Base-by-base conservation (phyloP, 371 early-diverging fungal genomes). In the Blastocladiella emersonii region DNA sequence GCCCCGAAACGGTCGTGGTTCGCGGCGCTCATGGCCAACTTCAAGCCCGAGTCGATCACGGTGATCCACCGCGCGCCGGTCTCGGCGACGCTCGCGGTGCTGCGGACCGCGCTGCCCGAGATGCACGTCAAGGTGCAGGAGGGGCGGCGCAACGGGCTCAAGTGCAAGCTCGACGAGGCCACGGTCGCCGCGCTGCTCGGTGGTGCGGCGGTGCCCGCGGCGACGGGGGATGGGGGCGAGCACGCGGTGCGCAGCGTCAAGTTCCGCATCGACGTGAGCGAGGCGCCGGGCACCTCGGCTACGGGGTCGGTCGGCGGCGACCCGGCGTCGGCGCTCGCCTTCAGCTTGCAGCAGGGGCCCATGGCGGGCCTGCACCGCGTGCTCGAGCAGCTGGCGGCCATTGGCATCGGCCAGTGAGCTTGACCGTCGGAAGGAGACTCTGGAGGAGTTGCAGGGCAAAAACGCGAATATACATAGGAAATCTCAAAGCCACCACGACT, bases 151-250 rank as follows among this genome's bases (percentile, higher is more conserved):
- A 68, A 67, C 43, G 75, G 74, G 1, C 53, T 74, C 66, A 78
- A 77, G 51, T 80, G 81, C 68, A 75, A 78, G 43, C 72, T 64
- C 57, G 77, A 79, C 57, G 75, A 30, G 2, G 30, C 53, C 34
- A 30, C 32, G 32, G 30, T 8, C 32, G 53, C 27, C 8, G 12
- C 30, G 53, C 30, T 12, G 3, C 13, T 19, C 3, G 23, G 53
- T 0, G 32, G 53, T 13, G 15, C 53, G 53, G 12, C 3, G 12
- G 45, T 3, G 45, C 19, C 45, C 3, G 45, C 45, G 3, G 8
- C 12, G 17, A 44, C 23, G 10, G 19, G 3, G 45, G 45, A 21
- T 44, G 12, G 45, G 10, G 10, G 10, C 19, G 19, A 21, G 45
- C 45, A 44, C 12, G 45, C 39, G 39, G 13, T 39, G 39, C 39